phyloP scores from a whole-genome alignment of 768 basidiomycete genomes.

The Lactarius quietus region DNA sequence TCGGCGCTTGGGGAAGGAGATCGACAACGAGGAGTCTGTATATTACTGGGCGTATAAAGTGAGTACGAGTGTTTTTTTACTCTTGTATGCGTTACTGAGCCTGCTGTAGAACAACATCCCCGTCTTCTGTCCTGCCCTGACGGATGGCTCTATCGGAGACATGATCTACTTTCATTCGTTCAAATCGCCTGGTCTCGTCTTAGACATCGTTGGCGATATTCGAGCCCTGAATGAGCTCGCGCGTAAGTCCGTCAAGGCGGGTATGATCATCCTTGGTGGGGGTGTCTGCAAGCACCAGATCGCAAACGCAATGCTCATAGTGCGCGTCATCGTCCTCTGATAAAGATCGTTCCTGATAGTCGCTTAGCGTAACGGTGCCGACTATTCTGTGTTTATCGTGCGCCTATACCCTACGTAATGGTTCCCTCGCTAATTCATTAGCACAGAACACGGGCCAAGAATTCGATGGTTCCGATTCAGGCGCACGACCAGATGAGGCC shows the following conservation, averaged over 20 bases:
- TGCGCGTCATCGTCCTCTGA: conserved; percentile 38
- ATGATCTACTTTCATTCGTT: conserved; percentile 99
- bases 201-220: conserved; percentile 96
- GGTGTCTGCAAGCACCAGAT: conserved; percentile 99
- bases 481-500: conserved; percentile 95
- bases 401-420: conserved; percentile 30
- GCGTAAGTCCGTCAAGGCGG: conserved; percentile 85
- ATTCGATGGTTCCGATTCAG: conserved; percentile 98
- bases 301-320: conserved; percentile 99
- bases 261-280: conserved; percentile 97
- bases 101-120: conserved; percentile 88
- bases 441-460: conserved; percentile 94
- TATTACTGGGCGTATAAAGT: conserved; percentile 99
- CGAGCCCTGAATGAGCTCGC: conserved; percentile 86
- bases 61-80: conserved; percentile 35
- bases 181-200: conserved; percentile 71
- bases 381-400: conserved; percentile 94
- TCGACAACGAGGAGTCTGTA: conserved; percentile 93
- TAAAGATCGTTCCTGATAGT: conserved; percentile 17
- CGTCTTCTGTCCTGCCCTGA: conserved; percentile 96
- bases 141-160: conserved; percentile 97
- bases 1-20: conserved; percentile 91
- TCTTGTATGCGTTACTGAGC: conserved; percentile 24
- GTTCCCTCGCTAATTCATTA: not conserved
- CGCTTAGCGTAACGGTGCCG: conserved; percentile 89